These are phyloP conservation scores for Ceratocystiopsis minuta DNA, from an alignment of 2,329 filamentous ascomycete genomes.

Conservation along the genomic window DNA sequence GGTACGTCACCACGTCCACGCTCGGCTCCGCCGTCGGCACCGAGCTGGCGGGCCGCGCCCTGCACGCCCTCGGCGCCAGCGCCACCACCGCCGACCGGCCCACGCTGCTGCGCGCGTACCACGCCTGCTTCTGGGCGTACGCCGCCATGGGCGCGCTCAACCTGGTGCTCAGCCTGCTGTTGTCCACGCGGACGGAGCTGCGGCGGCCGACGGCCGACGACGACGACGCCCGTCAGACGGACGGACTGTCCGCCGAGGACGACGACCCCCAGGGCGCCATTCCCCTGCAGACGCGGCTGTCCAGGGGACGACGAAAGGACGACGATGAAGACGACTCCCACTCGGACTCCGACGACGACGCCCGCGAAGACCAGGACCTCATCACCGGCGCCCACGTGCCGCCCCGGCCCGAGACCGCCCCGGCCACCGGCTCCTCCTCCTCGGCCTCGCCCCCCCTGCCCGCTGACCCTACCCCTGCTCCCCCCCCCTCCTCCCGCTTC, in stretches of 20 bases:
- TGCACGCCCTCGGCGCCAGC: conserved; percentile 26
- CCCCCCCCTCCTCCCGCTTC: conserved; percentile 16
- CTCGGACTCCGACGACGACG: conserved; percentile 8
- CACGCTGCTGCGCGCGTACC: conserved; percentile 29
- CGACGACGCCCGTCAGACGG: conserved; percentile 7
- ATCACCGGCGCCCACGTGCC: conserved; percentile 8
- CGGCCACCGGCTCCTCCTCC: too few relatives aligned
- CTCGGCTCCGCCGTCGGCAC: conserved; percentile 36
- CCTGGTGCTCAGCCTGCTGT: conserved; percentile 23
- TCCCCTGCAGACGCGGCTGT: too few relatives aligned
- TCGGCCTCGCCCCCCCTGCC: too few relatives aligned
- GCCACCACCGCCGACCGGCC: conserved; percentile 22
- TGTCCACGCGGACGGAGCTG: conserved; percentile 35
- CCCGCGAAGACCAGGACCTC: conserved; percentile 2
- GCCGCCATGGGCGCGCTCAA: conserved; percentile 35
- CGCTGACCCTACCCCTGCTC: too few relatives aligned
- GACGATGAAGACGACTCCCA: conserved; percentile 10
- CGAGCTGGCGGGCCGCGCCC: conserved; percentile 30
- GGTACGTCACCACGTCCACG: conserved; percentile 43
- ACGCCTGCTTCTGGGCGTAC: conserved; percentile 40
- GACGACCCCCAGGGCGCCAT: conserved; percentile 8
- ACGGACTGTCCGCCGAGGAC: not conserved
- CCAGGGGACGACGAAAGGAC: conserved; percentile 4
- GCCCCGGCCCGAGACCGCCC: not conserved
- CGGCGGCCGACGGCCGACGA: conserved; percentile 12